Base-by-base conservation (phyloP, 495 filamentous ascomycete species). In the Amniculicola lignicola region DNA sequence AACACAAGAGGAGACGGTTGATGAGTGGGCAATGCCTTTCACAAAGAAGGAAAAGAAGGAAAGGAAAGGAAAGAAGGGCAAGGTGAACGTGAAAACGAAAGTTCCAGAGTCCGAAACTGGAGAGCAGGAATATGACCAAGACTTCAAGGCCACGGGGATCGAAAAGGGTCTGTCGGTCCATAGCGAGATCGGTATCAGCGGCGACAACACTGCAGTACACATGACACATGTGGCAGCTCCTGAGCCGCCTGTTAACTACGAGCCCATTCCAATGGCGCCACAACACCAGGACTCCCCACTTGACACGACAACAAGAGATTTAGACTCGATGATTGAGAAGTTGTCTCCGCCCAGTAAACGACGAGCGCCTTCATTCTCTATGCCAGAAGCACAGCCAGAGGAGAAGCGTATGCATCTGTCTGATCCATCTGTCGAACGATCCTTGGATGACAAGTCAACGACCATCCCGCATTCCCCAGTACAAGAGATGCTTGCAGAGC, bases 1-100 rank as follows among this genome's bases (percentile, higher is more conserved):
- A 33, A n/a, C 29, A 33, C 11, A 40, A 6, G 37, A 40, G 16
- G 37, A 40, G 37, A 18, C 37, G 16, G 37, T 40, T 5, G 59
- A 57, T 41, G 52, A 46, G 23, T 38, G 28, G 43, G 39, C 43
- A 23, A 15, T 39, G 9, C 49, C 55, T 22, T 45, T 48, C 22
- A 67, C 62, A 42, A 64, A 62, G 61, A 63, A 66, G 42, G 51
- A 47, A 42, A 65, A 61, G 37, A 58, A 65, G 39, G 56, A 36
- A 2, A 64, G 52, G 27, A 64, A 59, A 15, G 58, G 44, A 16
- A 65, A 58, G 25, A 62, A 51, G 23, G 45, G 29, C 15, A 28
- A 19, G 37, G 59, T 18, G 28, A 61, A 46, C 41, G 47, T 11
- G 37, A 37, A 35, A 40, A 23, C n/a, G 9, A 16, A 3, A 51